Conservation (phyloP, 495 filamentous ascomycete species). For the Neurospora tetrasperma region DNA sequence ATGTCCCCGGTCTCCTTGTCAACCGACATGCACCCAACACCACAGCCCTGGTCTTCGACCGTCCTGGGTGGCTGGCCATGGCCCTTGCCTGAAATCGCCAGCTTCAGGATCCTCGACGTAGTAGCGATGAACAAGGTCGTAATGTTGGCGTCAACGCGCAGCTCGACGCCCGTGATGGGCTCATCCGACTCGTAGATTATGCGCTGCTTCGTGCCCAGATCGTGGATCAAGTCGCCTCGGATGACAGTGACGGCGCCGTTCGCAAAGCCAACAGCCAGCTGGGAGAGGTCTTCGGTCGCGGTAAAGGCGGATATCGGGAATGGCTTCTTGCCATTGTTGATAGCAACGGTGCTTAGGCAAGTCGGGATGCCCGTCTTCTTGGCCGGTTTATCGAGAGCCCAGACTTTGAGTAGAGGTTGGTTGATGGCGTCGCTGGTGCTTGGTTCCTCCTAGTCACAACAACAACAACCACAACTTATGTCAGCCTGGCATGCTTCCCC, state of each 20-base stretch:
- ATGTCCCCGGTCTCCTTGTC: slow-evolving; percentile 72
- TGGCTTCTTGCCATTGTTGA: slow-evolving; percentile 85
- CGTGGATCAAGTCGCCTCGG: slow-evolving; percentile 88
- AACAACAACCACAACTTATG: neutral
- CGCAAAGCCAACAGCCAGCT: slow-evolving; percentile 89
- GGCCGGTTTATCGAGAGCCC: slow-evolving; percentile 88
- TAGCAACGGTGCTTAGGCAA: slow-evolving; percentile 71
- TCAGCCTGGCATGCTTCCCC: neutral
- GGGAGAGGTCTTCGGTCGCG: slow-evolving; percentile 73
- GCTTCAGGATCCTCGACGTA: slow-evolving; percentile 74
- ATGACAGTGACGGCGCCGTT: slow-evolving; percentile 92
- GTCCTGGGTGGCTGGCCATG: slow-evolving; percentile 82
- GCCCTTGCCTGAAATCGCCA: slow-evolving; percentile 75
- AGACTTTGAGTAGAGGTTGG: slow-evolving; percentile 86
- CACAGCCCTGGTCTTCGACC: slow-evolving; percentile 82
- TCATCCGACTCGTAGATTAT: slow-evolving; percentile 96
- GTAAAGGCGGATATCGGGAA: slow-evolving; percentile 92
- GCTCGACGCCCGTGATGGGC: slow-evolving; percentile 82
- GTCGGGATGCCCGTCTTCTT: slow-evolving; percentile 85
- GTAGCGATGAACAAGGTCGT: slow-evolving; percentile 87
- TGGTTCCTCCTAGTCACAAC: slow-evolving; percentile 52
- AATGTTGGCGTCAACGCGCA: slow-evolving; percentile 49
- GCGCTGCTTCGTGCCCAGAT: slow-evolving; percentile 89
- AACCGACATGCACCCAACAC: slow-evolving; percentile 83
- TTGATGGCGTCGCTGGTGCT: slow-evolving; percentile 36